Percentiles rank a stretch among this genome's conserved stretches.
Evolutionary conservation across 352 stramenopile genomes (phyloP).

Genomic region (Pythium pyrilobum): DNA sequence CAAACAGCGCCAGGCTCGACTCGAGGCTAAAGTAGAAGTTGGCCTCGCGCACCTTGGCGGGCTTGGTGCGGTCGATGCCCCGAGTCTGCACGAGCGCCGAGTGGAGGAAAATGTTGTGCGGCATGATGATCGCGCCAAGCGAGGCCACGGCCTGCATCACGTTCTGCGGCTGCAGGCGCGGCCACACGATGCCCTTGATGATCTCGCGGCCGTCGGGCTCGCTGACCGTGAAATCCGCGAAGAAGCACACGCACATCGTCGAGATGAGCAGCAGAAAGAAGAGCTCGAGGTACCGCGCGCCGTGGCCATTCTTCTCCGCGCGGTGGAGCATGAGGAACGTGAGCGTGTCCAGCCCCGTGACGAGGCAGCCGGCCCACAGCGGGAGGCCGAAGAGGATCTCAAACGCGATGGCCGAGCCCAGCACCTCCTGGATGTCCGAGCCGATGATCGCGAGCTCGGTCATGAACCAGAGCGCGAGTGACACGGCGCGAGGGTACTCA

Average conservation of each 20-base stretch:
- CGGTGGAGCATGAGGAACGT: slow-evolving; percentile 86
- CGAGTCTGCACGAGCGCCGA: slow-evolving; percentile 84
- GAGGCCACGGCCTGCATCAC: slow-evolving; percentile 68
- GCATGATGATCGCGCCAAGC: slow-evolving; percentile 92
- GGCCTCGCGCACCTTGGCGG: slow-evolving; percentile 35
- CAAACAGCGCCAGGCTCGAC: slow-evolving; percentile 67
- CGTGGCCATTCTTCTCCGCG: slow-evolving; percentile 9
- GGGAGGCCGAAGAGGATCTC: slow-evolving; percentile 65
- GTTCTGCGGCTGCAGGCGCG: slow-evolving; percentile 54
- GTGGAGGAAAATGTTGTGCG: slow-evolving; percentile 95
- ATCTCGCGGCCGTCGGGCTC: slow-evolving; percentile 57
- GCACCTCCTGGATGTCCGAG: slow-evolving; percentile 80
- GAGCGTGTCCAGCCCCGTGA: slow-evolving; percentile 77
- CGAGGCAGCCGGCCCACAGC: slow-evolving; percentile 70
- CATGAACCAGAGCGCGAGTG: slow-evolving; percentile 77
- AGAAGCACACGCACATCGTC: slow-evolving; percentile 88
- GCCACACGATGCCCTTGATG: slow-evolving; percentile 59
- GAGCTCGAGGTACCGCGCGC: slow-evolving; percentile 61
- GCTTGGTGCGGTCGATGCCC: slow-evolving; percentile 20
- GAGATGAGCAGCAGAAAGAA: slow-evolving; percentile 84
- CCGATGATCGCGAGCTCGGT: slow-evolving; percentile 86
- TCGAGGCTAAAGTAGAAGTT: slow-evolving; percentile 89
- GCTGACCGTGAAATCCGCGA: slow-evolving; percentile 78
- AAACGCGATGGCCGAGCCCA: slow-evolving; percentile 77
- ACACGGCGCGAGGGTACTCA: slow-evolving; percentile 52